phyloP scores from a whole-genome alignment of 2,329 filamentous ascomycete genomes.

The Aspergillus felis region DNA sequence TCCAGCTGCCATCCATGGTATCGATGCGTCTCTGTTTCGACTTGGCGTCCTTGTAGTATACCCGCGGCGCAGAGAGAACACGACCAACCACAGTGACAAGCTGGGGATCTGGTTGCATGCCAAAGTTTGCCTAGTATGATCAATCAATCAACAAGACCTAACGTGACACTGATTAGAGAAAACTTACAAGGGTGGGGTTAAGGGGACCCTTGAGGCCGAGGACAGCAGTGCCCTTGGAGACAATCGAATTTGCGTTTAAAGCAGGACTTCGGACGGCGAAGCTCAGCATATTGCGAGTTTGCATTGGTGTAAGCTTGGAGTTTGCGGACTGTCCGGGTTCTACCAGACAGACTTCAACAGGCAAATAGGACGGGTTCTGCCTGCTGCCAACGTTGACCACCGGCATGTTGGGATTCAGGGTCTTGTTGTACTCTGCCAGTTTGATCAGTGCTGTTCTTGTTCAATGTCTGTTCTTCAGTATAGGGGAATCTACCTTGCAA shows the following conservation, averaged over 20 bases:
- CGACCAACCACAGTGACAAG: conserved; percentile 72
- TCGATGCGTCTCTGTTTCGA: conserved; percentile 14
- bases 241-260: conserved; percentile 65
- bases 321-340: conserved; percentile 61
- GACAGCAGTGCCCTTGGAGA: conserved; percentile 49
- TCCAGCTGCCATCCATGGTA: conserved; percentile 60
- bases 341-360: conserved; percentile 63
- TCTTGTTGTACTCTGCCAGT: conserved; percentile 36
- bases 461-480: background rate
- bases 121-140: conserved; percentile 50
- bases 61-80: conserved; percentile 57
- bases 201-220: conserved; percentile 53
- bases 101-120: conserved; percentile 45
- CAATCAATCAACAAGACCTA: background rate
- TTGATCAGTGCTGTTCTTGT: background rate
- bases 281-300: conserved; percentile 66
- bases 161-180: background rate
- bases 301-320: conserved; percentile 54
- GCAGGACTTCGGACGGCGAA: conserved; percentile 67
- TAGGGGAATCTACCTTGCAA: conserved; percentile 30
- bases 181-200: conserved; percentile 44
- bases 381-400: conserved; percentile 63
- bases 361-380: conserved; percentile 59
- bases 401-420: conserved; percentile 44
- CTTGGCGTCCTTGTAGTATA: conserved; percentile 53